Evolutionary conservation across 129 eudicot species (phyloP).

Genomic region (Centaurea solstitialis): DNA sequence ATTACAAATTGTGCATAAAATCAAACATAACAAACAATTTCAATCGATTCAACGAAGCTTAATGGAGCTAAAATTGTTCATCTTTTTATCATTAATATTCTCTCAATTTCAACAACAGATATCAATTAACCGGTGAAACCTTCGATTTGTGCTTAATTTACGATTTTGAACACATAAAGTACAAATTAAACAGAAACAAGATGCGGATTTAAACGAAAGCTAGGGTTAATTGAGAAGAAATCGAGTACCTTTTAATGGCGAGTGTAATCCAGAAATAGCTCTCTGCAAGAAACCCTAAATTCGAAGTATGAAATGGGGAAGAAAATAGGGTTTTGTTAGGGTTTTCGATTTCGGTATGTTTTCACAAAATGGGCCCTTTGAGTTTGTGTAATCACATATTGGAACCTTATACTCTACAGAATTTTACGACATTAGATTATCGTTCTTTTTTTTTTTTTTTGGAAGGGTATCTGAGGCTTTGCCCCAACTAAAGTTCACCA

Average conservation of each 20-base stretch:
- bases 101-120: background rate
- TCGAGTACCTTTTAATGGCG: conserved; percentile 17
- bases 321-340: conserved; percentile 14
- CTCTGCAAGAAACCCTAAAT: background rate
- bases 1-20: background rate
- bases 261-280: background rate
- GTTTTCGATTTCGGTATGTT: conserved; percentile 2
- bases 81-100: background rate
- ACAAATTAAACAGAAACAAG: background rate
- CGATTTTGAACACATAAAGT: background rate
- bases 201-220: background rate
- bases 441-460: no score
- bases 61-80: background rate
- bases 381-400: background rate
- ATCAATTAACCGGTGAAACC: no score
- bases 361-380: conserved; percentile 7
- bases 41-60: background rate
- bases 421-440: background rate
- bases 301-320: background rate
- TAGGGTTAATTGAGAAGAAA: conserved; percentile 7
- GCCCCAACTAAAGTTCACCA: no score
- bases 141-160: conserved; percentile 45
- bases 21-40: background rate
- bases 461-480: no score
- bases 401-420: background rate